A percentile compares a stretch with the other conserved stretches of the same genome.
These are phyloP conservation scores for Hygrophorus pudorinus DNA, from an alignment of 768 basidiomycete genomes.

Conservation along the genomic window DNA sequence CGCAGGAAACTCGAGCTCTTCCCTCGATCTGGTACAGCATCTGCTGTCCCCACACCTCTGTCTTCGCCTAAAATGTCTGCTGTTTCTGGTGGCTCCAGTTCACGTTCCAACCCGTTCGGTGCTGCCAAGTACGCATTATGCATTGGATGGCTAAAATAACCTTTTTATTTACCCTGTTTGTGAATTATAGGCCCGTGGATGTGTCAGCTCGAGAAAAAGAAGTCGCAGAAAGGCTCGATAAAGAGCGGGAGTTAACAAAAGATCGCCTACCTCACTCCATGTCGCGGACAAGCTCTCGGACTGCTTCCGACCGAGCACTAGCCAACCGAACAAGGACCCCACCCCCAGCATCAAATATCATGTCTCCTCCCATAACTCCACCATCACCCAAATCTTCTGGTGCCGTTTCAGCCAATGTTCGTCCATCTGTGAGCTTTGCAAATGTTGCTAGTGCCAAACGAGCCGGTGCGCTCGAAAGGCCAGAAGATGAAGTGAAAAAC, in stretches of 20 bases:
- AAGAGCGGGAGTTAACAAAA: slow-evolving; percentile 50
- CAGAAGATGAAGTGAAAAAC: slow-evolving; percentile 12
- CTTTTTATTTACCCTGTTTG: slow-evolving; percentile 3
- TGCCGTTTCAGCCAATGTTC: slow-evolving; percentile 34
- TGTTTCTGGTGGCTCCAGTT: slow-evolving; percentile 24
- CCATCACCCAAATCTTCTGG: slow-evolving; percentile 21
- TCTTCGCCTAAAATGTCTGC: slow-evolving; percentile 67
- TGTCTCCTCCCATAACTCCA: slow-evolving; percentile 17
- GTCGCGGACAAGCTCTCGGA: slow-evolving; percentile 43
- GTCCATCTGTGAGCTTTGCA: slow-evolving; percentile 76
- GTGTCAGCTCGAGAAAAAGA: slow-evolving; percentile 66
- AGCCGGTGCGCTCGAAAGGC: slow-evolving; percentile 13
- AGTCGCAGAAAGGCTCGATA: slow-evolving; percentile 60
- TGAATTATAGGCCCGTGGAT: slow-evolving; percentile 67
- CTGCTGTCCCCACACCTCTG: slow-evolving; percentile 63
- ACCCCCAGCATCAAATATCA: slow-evolving; percentile 16
- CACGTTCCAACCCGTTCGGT: slow-evolving; percentile 76
- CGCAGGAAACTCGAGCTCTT: slow-evolving; percentile 81
- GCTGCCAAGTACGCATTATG: slow-evolving; percentile 52
- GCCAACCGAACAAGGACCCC: slow-evolving; percentile 23
- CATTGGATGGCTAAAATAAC: background rate
- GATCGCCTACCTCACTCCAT: slow-evolving; percentile 33
- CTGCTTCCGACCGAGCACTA: slow-evolving; percentile 36
- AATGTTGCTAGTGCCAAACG: slow-evolving; percentile 54
- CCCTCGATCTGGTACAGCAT: slow-evolving; percentile 62